Percentiles rank a stretch among this genome's conserved stretches.
Evolutionary conservation across 768 basidiomycete genomes (phyloP).

Genomic region (Paxillus involutus): DNA sequence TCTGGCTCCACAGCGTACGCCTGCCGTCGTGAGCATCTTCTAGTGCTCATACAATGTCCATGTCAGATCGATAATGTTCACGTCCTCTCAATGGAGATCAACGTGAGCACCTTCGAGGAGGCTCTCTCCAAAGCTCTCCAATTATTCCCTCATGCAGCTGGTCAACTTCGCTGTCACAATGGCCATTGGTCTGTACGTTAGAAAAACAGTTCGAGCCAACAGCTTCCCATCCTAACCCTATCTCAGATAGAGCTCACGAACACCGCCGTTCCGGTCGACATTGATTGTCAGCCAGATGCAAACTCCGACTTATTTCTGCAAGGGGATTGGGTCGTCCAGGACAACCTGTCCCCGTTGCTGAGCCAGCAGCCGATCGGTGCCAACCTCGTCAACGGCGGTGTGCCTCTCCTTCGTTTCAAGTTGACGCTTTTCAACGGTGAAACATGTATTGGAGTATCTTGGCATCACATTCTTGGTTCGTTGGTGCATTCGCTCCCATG

Average conservation of each 20-base stretch:
- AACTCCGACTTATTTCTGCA: conserved; percentile 10
- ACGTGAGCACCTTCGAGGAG: conserved; percentile 18
- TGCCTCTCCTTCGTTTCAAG: conserved; percentile 27
- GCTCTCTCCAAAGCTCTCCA: conserved; percentile 23
- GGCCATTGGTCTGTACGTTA: conserved; percentile 21
- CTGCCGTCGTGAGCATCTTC: neutral
- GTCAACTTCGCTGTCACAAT: conserved; percentile 13
- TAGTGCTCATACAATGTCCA: conserved; percentile 2
- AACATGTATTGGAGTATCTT: conserved; percentile 33
- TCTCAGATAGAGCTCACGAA: conserved; percentile 24
- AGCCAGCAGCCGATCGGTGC: conserved; percentile 14
- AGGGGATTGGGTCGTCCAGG: conserved; percentile 29
- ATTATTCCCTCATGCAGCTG: conserved; percentile 26
- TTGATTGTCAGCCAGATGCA: conserved; percentile 6
- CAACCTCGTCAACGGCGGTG: conserved; percentile 14
- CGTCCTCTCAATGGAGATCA: conserved; percentile 13
- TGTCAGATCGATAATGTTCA: conserved; percentile 19
- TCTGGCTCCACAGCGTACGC: conserved; percentile 19
- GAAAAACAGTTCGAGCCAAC: neutral
- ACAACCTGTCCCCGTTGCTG: conserved; percentile 18
- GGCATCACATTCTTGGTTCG: conserved; percentile 35
- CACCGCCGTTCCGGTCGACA: conserved; percentile 14
- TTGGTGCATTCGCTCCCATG: neutral
- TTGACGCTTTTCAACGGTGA: conserved; percentile 21
- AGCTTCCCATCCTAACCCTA: neutral